These are phyloP conservation scores for Saccharomyces hybrid DNA, from an alignment of 1,139 yeast genomes.

Conservation along the genomic window DNA sequence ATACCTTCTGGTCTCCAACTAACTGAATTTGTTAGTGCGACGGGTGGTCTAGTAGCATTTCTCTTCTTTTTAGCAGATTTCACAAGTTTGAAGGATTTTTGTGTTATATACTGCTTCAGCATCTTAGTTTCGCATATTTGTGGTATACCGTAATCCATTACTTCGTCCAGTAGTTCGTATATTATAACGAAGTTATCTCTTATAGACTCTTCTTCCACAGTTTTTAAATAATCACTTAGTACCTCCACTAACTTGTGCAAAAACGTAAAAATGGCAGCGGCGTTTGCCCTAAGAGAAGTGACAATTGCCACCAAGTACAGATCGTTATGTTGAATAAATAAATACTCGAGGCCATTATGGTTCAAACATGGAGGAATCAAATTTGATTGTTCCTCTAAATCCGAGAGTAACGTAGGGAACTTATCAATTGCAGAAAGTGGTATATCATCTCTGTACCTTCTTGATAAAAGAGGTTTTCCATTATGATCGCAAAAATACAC, in stretches of 20 bases:
- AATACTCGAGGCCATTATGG: slow-evolving; percentile 75
- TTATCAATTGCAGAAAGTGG: slow-evolving; percentile 74
- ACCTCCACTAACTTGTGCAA: slow-evolving; percentile 72
- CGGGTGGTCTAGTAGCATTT: slow-evolving; percentile 63
- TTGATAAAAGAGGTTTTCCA: slow-evolving; percentile 80
- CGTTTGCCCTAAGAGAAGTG: slow-evolving; percentile 60
- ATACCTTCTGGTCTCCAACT: slow-evolving; percentile 97
- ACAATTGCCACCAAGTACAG: slow-evolving; percentile 81
- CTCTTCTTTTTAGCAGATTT: slow-evolving; percentile 37
- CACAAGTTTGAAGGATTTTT: slow-evolving; percentile 61
- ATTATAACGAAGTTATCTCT: slow-evolving; percentile 90
- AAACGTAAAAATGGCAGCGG: slow-evolving; percentile 71
- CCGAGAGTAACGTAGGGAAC: slow-evolving; percentile 68
- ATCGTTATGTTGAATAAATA: slow-evolving; percentile 79
- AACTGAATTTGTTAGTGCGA: slow-evolving; percentile 88
- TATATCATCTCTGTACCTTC: slow-evolving; percentile 94
- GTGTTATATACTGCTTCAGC: slow-evolving; percentile 80
- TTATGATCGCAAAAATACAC: slow-evolving; percentile 83
- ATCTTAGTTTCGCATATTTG: slow-evolving; percentile 94
- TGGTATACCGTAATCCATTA: slow-evolving; percentile 97
- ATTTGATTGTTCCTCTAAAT: slow-evolving; percentile 60
- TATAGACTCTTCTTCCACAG: slow-evolving; percentile 87
- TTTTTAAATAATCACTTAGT: slow-evolving; percentile 77
- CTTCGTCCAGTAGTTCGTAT: slow-evolving; percentile 88
- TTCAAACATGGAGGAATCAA: slow-evolving; percentile 66